These are phyloP conservation scores for Penicillium sp. DNA, from an alignment of 2,329 filamentous ascomycete genomes.

Conservation along the genomic window DNA sequence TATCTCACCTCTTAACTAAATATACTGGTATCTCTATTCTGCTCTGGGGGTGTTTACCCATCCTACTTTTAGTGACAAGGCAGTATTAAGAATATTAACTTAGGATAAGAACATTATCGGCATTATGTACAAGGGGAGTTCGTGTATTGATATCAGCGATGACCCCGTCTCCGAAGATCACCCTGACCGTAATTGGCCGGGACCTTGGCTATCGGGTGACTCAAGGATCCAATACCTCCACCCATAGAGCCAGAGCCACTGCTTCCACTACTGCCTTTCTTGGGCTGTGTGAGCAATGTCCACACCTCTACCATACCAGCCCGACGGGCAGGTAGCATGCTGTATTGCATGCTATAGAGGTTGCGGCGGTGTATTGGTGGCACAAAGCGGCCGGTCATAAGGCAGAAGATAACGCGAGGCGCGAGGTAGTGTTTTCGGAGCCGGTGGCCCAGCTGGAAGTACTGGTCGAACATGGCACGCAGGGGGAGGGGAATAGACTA, in stretches of 20 bases:
- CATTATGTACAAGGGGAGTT: constrained; percentile 12
- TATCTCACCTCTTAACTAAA: not conserved
- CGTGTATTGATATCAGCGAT: constrained; percentile 26
- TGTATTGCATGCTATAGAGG: constrained; percentile 94
- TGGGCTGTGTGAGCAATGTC: constrained; percentile 61
- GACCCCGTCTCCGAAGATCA: constrained; percentile 34
- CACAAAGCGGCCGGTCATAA: constrained; percentile 87
- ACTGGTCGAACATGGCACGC: constrained; percentile 94
- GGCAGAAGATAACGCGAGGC: constrained; percentile 79
- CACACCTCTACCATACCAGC: constrained; percentile 84
- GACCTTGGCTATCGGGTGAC: constrained; percentile 33
- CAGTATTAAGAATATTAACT: not conserved
- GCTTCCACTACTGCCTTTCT: constrained; percentile 29
- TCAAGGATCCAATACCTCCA: constrained; percentile 25
- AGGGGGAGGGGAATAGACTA: constrained; percentile 86
- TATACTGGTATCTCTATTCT: not conserved
- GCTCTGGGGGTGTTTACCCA: not conserved
- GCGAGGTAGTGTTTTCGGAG: constrained; percentile 95
- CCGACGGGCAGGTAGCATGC: constrained; percentile 84
- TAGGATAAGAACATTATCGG: constrained; percentile 4
- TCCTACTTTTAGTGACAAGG: not conserved
- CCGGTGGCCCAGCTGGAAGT: constrained; percentile 88
- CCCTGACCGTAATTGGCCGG: constrained; percentile 33
- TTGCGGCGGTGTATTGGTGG: constrained; percentile 93
- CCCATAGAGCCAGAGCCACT: constrained; percentile 25